A percentile compares a stretch with the other conserved stretches of the same genome.
Conservation (phyloP, 768 basidiomycete species). For the Mycena alexandri region DNA sequence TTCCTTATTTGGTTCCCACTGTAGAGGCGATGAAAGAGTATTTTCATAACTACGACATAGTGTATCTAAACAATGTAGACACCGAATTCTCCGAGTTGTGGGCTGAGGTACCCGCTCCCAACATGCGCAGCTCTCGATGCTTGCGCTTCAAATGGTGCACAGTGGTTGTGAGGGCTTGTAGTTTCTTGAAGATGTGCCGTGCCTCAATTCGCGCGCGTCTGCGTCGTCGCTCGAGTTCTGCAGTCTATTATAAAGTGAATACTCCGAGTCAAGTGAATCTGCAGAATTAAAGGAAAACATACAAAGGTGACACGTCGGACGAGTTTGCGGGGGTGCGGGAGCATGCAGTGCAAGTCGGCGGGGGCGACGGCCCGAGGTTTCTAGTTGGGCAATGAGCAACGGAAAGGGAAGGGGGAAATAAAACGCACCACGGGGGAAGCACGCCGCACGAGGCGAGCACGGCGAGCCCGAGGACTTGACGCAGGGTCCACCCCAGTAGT, state of each 20-base stretch:
- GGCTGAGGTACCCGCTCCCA: no score
- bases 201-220: neutral
- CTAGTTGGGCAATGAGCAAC: neutral
- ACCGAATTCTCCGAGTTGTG: no score
- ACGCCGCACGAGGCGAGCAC: neutral
- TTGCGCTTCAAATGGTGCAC: neutral
- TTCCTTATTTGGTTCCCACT: no score
- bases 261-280: neutral
- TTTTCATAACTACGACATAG: no score
- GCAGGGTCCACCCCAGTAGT: neutral
- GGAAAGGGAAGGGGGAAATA: neutral
- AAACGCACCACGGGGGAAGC: neutral
- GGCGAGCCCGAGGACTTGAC: neutral
- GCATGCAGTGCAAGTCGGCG: neutral
- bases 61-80: no score
- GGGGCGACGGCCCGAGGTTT: neutral
- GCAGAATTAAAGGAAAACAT: neutral
- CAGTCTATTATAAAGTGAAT: neutral
- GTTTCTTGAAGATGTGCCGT: neutral
- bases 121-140: neutral
- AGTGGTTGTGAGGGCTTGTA: neutral
- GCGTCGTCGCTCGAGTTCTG: neutral
- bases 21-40: no score
- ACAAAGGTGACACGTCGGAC: neutral
- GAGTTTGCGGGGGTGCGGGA: neutral